These are phyloP conservation scores for Solanum pinnatisectum DNA, from an alignment of 257 asterid species.

Conservation along the genomic window DNA sequence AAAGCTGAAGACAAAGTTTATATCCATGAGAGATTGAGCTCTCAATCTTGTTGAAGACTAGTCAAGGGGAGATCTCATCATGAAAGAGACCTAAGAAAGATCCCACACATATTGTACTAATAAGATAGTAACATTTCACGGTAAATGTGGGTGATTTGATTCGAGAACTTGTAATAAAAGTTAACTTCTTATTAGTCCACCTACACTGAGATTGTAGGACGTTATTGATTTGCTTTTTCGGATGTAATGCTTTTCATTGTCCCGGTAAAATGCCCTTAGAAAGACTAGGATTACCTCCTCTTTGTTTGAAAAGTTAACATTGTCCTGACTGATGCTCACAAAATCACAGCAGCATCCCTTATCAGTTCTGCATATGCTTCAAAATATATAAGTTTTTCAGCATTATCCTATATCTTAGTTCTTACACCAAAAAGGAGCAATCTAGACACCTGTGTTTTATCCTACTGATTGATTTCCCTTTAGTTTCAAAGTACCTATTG, in stretches of 20 bases:
- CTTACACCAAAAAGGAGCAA: neutral
- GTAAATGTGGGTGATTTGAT: neutral
- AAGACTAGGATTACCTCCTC: neutral
- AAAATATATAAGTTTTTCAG: neutral
- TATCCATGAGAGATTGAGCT: neutral
- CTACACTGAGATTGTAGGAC: neutral
- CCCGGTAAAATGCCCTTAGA: neutral
- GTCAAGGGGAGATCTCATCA: neutral
- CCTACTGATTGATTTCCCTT: neutral
- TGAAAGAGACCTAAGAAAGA: neutral
- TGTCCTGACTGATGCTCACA: neutral
- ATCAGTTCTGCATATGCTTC: neutral
- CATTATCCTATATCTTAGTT: neutral
- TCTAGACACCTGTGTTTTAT: neutral
- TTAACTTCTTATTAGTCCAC: neutral
- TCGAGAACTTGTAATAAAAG: neutral
- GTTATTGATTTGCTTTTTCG: neutral
- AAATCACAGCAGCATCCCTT: neutral
- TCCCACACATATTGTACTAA: neutral
- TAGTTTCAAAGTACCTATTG: neutral
- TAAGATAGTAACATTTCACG: neutral
- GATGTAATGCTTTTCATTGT: neutral
- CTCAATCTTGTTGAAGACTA: neutral
- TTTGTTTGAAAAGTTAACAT: neutral
- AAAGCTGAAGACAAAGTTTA: neutral